Conservation (phyloP, 1,284 basidiomycete species). For the Clitocybe nebularis region DNA sequence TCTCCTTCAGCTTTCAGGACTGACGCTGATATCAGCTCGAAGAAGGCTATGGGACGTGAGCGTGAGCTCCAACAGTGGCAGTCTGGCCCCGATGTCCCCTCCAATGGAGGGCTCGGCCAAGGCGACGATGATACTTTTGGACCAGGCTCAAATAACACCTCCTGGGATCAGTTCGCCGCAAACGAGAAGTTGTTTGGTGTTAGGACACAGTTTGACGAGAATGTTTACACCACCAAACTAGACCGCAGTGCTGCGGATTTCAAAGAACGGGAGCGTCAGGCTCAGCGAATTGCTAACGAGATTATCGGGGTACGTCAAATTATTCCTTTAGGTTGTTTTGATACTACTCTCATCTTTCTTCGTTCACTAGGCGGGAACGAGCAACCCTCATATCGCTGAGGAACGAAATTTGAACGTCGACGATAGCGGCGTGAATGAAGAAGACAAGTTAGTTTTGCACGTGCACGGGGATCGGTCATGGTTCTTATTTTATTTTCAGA, state of each 20-base stretch:
- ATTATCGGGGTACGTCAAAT: conserved; percentile 72
- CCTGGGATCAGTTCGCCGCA: conserved; percentile 95
- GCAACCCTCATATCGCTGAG: conserved; percentile 87
- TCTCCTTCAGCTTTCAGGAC: conserved; percentile 72
- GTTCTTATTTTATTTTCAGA: conserved; percentile 37
- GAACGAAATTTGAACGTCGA: conserved; percentile 74
- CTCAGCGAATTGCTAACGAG: conserved; percentile 87
- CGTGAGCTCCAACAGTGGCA: conserved; percentile 87
- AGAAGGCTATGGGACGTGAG: conserved; percentile 51
- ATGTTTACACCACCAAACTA: conserved; percentile 92
- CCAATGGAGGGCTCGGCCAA: conserved; percentile 17
- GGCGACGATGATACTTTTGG: conserved; percentile 72
- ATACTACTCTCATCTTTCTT: conserved; percentile 7
- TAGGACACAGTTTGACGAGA: conserved; percentile 90
- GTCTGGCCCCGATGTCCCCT: conserved; percentile 27
- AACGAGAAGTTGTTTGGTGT: conserved; percentile 95
- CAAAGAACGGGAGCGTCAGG: conserved; percentile 85
- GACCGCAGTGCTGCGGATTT: conserved; percentile 84
- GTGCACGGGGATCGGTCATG: conserved; percentile 8
- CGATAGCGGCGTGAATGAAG: conserved; percentile 82
- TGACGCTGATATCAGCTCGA: conserved; percentile 80
- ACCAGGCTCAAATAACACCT: conserved; percentile 39
- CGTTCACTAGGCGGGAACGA: conserved; percentile 51
- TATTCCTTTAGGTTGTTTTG: conserved; percentile 4
- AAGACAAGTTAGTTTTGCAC: conserved; percentile 73